A percentile compares a stretch with the other conserved stretches of the same genome.
These are phyloP conservation scores for Aspergillus vadensis DNA, from an alignment of 2,329 filamentous ascomycete genomes.

Conservation along the genomic window DNA sequence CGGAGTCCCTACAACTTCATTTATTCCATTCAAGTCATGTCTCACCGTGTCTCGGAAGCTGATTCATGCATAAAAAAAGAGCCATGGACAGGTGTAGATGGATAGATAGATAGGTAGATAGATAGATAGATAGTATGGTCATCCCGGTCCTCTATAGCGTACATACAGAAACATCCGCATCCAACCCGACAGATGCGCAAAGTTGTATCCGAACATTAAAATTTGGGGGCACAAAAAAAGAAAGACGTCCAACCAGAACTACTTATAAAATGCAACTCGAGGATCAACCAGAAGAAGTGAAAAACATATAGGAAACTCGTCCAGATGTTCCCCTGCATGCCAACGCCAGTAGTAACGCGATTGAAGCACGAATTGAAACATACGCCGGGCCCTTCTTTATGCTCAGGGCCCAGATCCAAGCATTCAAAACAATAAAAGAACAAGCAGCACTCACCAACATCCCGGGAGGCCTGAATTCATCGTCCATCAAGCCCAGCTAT, in stretches of 20 bases:
- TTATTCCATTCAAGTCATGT: too few species aligned
- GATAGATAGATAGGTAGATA: background rate
- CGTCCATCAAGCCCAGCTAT: conserved; percentile 5
- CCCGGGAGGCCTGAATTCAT: conserved; percentile 1
- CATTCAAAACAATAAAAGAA: background rate
- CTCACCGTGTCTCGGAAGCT: background rate
- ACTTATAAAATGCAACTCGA: background rate
- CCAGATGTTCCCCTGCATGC: conserved; percentile 8
- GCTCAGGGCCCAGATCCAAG: background rate
- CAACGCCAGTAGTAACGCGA: conserved; percentile 7
- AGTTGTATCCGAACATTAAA: conserved; percentile 7
- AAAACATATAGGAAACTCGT: conserved; percentile 10
- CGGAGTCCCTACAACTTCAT: too few species aligned
- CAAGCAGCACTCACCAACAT: background rate
- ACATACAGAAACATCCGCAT: conserved; percentile 4
- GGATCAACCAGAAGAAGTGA: background rate
- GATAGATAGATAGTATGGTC: background rate
- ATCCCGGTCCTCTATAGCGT: conserved; percentile 3
- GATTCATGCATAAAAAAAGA: background rate
- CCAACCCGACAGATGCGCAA: conserved; percentile 5
- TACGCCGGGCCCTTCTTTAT: background rate
- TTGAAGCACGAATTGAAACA: conserved; percentile 9
- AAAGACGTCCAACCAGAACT: background rate
- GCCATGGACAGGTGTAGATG: background rate
- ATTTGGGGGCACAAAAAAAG: too few species aligned